Evolutionary conservation across 1,139 yeast genomes (phyloP).

Genomic region (Pichia cactophila): DNA sequence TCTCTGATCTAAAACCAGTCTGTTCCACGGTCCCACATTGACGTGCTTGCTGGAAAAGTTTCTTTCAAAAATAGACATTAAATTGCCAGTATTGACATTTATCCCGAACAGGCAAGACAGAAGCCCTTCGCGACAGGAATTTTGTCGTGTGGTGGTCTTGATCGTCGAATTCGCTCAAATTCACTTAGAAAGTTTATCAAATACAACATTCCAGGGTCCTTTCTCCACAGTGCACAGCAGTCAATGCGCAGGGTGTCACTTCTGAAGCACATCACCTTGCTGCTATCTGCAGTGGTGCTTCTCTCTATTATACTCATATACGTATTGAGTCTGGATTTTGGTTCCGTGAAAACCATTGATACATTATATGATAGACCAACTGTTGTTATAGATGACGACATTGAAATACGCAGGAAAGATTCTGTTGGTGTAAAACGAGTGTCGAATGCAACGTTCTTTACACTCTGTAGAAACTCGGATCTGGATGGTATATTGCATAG

Average conservation of each 20-base stretch:
- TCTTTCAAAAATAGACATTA: no score
- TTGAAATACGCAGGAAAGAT: conserved; percentile 6
- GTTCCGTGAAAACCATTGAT: not conserved
- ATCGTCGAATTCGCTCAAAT: not conserved
- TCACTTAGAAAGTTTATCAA: no score
- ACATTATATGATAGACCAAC: not conserved
- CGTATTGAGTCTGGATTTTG: not conserved
- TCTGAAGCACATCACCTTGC: not conserved
- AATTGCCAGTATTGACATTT: conserved; percentile 7
- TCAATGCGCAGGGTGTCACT: not conserved
- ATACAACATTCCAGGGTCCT: not conserved
- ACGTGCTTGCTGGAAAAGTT: no score
- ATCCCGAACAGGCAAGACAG: conserved; percentile 1
- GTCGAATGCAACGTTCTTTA: conserved; percentile 63
- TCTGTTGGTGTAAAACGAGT: not conserved
- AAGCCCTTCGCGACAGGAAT: not conserved
- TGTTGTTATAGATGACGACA: conserved; percentile 5
- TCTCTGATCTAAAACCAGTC: no score
- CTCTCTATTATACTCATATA: not conserved
- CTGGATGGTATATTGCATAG: conserved; percentile 50
- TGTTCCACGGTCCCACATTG: no score
- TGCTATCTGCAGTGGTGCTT: not conserved
- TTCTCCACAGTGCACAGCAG: not conserved
- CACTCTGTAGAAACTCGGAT: conserved; percentile 67
- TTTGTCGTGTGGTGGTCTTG: no score